Conservation (phyloP, 495 filamentous ascomycete genomes). For the Hyphodiscus hymeniophilus region DNA sequence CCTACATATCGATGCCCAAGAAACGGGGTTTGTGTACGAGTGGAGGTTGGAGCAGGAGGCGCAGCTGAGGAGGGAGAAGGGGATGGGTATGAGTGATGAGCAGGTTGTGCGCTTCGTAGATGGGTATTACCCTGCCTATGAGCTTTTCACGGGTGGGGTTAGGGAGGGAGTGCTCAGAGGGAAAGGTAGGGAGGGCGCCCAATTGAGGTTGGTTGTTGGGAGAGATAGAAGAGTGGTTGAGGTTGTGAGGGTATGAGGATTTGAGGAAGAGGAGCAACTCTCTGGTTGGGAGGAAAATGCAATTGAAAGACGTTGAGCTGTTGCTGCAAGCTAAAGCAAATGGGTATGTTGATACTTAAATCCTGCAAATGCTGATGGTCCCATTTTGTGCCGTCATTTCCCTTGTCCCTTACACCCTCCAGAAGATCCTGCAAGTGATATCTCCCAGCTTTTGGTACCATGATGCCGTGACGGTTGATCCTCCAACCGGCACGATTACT, state of each 20-base stretch:
- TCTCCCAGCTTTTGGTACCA: neutral
- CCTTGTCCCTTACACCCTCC: neutral
- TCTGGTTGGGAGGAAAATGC: no score
- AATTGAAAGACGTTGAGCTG: no score
- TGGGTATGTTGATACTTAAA: slow-evolving; percentile 11
- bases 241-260: slow-evolving; percentile 24
- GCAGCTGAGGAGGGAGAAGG: slow-evolving; percentile 52
- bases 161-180: slow-evolving; percentile 52
- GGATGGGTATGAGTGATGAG: slow-evolving; percentile 65
- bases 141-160: slow-evolving; percentile 65
- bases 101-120: slow-evolving; percentile 46
- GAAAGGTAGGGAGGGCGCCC: slow-evolving; percentile 39
- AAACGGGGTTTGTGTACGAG: slow-evolving; percentile 70
- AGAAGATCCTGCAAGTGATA: neutral
- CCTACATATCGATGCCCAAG: slow-evolving; percentile 80
- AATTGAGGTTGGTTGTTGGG: slow-evolving; percentile 66
- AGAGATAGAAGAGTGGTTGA: slow-evolving; percentile 55
- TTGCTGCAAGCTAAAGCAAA: slow-evolving; percentile 7
- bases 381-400: no score
- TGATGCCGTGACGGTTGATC: neutral
- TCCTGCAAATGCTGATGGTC: slow-evolving; percentile 5
- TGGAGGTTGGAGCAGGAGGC: slow-evolving; percentile 84
- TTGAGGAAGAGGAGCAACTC: neutral
- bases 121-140: slow-evolving; percentile 53
- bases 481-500: no score